Evolutionary conservation across 2,329 filamentous ascomycete genomes (phyloP), one percentile per base, ranked within the genome.

Genomic region (Dichotomopilus funicola): DNA sequence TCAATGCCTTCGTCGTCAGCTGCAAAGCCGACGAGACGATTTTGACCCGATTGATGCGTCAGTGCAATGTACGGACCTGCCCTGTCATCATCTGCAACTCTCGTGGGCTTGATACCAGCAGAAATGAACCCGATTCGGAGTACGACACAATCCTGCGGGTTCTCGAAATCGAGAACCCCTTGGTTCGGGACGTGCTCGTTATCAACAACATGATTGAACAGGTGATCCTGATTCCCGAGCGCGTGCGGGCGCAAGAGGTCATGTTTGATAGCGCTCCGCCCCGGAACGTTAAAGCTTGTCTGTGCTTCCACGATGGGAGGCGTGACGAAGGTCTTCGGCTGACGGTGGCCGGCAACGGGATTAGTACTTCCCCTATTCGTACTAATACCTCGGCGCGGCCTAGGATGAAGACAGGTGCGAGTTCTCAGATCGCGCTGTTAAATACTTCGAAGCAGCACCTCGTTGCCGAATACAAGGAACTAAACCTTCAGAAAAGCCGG

Each of bases 121-220:
- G 76, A n/a, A 77, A 89, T 56, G 91, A 97, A 67, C 94, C 94
- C 1, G 85, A 89, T 60, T 59, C 73, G 11, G 71, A 78, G 2
- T 88, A 88, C 55, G 81, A 89, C 62, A 99, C 94, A 0, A 85
- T 92, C 59, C 73, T 96, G 46, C 81, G 89, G 50, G 83, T 89
- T 1, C 76, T 99, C 51, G 86, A 90, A 70, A 88, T 97, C 59
- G 88, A 94, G 58, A 83, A 92, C 62, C 81, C 88, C 19, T 72
- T 88, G 44, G 86, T 96, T 19, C 85, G 85, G 49, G 87, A 90
- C 58, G 86, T 91, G 57, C 75, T 97, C 47, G 86, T 99, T 65
- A 94, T 97, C 67, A 86, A 85, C 59, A 80, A 90, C 63, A 73
- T 75, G 6, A 89, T 96, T 51, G 94, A 99, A 59, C 91, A 96